Conservation (phyloP, 1,284 basidiomycete species). For the Caloboletus firmus region DNA sequence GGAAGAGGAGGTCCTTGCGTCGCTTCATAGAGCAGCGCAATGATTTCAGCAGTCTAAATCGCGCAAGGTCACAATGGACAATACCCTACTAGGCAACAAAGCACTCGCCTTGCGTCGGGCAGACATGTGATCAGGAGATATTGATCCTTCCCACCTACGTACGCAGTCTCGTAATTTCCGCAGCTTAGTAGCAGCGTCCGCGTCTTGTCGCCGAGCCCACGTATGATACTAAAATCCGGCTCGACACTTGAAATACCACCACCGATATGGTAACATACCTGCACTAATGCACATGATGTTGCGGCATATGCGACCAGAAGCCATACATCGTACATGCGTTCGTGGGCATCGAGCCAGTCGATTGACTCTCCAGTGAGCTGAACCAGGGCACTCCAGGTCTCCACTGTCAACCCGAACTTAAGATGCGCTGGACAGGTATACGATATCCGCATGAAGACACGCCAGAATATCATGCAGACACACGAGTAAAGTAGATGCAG, state of each 20-base stretch:
- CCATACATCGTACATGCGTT: conserved; percentile 83
- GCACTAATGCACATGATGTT: conserved; percentile 88
- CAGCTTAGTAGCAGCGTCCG: conserved; percentile 70
- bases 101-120: conserved; percentile 77
- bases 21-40: conserved; percentile 88
- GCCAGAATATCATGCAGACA: conserved; percentile 88
- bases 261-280: conserved; percentile 53
- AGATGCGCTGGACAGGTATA: conserved; percentile 85
- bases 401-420: conserved; percentile 78
- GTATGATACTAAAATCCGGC: conserved; percentile 74
- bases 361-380: conserved; percentile 76
- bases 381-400: conserved; percentile 77
- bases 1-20: conserved; percentile 70
- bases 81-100: conserved; percentile 21
- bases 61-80: conserved; percentile 20
- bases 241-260: conserved; percentile 6
- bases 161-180: conserved; percentile 81
- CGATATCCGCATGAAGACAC: conserved; percentile 93
- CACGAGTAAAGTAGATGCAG: conserved; percentile 86
- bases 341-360: conserved; percentile 86
- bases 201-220: conserved; percentile 82
- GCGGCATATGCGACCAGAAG: conserved; percentile 83
- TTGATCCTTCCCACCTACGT: conserved; percentile 76
- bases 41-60: conserved; percentile 85
- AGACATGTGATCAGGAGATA: conserved; percentile 86